phyloP scores from a whole-genome alignment of 164 flowering plant species.

The Annona cherimola region DNA sequence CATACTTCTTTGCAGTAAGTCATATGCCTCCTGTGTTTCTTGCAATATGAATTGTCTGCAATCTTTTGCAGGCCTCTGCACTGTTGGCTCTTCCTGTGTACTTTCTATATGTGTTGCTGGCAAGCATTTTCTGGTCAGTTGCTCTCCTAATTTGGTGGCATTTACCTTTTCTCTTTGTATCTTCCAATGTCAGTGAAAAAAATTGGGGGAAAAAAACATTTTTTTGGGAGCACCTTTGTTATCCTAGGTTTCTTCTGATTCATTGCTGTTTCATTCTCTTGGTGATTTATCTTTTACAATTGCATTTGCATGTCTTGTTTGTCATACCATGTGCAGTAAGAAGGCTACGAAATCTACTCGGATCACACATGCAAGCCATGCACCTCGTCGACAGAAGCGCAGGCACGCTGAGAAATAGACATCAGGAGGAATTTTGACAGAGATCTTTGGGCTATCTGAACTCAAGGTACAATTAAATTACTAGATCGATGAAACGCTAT shows the following conservation, averaged over 20 bases:
- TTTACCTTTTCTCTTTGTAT: neutral
- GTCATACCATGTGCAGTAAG: constrained; percentile 28
- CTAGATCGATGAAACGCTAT: neutral
- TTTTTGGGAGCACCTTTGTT: neutral
- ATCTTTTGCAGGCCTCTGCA: constrained; percentile 64
- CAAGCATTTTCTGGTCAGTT: constrained; percentile 52
- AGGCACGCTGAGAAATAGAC: constrained; percentile 28
- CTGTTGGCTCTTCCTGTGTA: constrained; percentile 64
- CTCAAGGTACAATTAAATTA: constrained; percentile 8
- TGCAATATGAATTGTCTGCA: constrained; percentile 2
- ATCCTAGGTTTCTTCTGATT: neutral
- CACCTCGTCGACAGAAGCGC: constrained; percentile 54
- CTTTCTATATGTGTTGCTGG: constrained; percentile 29
- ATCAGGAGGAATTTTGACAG: neutral
- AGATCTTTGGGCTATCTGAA: neutral
- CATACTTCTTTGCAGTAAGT: neutral
- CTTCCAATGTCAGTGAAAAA: neutral
- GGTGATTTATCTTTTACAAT: neutral
- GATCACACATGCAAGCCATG: constrained; percentile 29
- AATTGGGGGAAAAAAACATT: neutral
- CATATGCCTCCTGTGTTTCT: neutral
- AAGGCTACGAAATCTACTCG: constrained; percentile 34
- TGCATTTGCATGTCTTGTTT: neutral
- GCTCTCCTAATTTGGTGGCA: neutral
- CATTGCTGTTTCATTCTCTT: neutral